Percentiles rank a stretch among this genome's conserved stretches.
These are phyloP conservation scores for Diacronema lutheri DNA, from an alignment of 78 protist genomes.

Conservation along the genomic window DNA sequence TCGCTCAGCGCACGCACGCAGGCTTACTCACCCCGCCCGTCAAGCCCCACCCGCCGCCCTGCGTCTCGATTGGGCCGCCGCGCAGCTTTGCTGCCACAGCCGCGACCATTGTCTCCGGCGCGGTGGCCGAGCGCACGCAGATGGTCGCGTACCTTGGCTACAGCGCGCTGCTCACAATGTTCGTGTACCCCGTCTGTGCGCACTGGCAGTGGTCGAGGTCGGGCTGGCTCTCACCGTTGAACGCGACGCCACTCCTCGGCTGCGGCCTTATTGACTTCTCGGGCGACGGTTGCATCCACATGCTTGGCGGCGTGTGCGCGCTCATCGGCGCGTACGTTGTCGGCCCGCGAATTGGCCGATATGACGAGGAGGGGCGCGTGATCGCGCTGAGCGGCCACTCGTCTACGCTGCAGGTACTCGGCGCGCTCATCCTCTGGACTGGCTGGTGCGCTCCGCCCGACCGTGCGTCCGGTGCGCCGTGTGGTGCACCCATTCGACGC, in stretches of 20 bases:
- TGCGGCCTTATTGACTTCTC: conserved; percentile 15
- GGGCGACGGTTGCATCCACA: conserved; percentile 41
- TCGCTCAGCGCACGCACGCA: not conserved
- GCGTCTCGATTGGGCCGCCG: conserved; percentile 31
- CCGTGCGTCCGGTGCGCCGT: too few relatives aligned
- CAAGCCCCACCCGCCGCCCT: conserved; percentile 14
- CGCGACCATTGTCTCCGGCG: conserved; percentile 63
- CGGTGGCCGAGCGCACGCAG: conserved; percentile 72
- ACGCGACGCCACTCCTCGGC: not conserved
- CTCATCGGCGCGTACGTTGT: conserved; percentile 62
- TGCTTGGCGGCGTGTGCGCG: conserved; percentile 72
- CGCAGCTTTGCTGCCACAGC: conserved; percentile 56
- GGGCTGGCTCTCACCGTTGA: conserved; percentile 11
- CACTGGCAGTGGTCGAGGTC: conserved; percentile 47
- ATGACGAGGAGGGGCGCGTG: too few relatives aligned
- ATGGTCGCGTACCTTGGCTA: conserved; percentile 46
- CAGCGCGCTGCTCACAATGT: conserved; percentile 15
- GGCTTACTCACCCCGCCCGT: not conserved
- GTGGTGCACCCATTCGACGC: too few relatives aligned
- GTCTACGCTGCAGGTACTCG: too few relatives aligned
- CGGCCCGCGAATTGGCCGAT: conserved; percentile 79
- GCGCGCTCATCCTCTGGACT: too few relatives aligned
- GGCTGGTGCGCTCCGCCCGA: too few relatives aligned
- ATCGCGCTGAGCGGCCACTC: too few relatives aligned
- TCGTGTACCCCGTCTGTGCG: conserved; percentile 55